phyloP scores from a whole-genome alignment of 768 basidiomycete genomes.

The Mycena sanguinolenta region DNA sequence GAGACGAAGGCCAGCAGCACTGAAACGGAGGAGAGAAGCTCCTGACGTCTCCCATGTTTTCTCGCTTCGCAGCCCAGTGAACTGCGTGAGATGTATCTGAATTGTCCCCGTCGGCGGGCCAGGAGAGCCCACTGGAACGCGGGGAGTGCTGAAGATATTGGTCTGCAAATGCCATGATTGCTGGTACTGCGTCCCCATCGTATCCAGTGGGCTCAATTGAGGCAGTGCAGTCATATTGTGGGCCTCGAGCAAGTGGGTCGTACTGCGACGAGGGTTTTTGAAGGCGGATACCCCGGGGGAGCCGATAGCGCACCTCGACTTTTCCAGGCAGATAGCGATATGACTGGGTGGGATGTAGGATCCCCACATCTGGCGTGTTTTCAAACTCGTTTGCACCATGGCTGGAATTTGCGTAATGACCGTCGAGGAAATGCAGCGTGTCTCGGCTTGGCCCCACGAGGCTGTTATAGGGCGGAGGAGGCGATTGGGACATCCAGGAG shows the following conservation, averaged over 20 bases:
- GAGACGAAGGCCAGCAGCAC: not conserved
- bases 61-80: not conserved
- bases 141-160: constrained; percentile 23
- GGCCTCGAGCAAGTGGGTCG: not conserved
- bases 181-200: not conserved
- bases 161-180: constrained; percentile 1
- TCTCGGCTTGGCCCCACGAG: too few species aligned
- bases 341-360: not conserved
- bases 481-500: too few species aligned
- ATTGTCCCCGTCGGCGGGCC: too few species aligned
- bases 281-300: not conserved
- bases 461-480: too few species aligned
- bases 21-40: not conserved
- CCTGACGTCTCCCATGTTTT: not conserved
- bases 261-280: not conserved
- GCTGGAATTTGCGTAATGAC: too few species aligned
- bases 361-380: not conserved
- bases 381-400: not conserved
- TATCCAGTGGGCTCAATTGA: not conserved
- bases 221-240: not conserved
- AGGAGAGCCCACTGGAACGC: too few species aligned
- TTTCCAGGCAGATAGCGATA: constrained; percentile 5
- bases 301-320: constrained; percentile 9
- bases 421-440: too few species aligned
- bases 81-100: not conserved